Evolutionary conservation across 1,139 yeast genomes (phyloP).

Genomic region (Blastobotrys elegans): DNA sequence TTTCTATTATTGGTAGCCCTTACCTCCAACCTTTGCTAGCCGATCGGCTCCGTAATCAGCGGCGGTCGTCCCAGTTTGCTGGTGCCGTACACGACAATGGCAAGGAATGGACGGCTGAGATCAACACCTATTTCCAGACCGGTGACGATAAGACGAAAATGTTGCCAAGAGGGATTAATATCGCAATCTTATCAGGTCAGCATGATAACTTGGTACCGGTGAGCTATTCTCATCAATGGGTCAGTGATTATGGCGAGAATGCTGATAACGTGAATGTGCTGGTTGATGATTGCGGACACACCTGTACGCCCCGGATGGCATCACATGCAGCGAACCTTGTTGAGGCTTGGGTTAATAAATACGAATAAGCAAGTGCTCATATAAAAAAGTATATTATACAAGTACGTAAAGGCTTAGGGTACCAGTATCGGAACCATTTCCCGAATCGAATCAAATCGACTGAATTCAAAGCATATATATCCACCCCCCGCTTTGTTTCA

Average conservation of each 20-base stretch:
- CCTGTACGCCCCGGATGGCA: conserved; percentile 3
- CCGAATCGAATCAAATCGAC: no score
- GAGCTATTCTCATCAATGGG: conserved; percentile 1
- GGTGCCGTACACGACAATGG: background rate
- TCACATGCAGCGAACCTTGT: conserved; percentile 1
- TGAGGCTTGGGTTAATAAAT: background rate
- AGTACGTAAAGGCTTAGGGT: no score
- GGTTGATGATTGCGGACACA: conserved; percentile 10
- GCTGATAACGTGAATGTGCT: background rate
- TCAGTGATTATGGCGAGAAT: background rate
- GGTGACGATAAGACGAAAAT: background rate
- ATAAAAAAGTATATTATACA: no score
- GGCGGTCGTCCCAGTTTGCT: background rate
- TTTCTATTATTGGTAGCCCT: conserved; percentile 47
- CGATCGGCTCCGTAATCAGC: conserved; percentile 3
- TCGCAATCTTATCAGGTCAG: conserved; percentile 6
- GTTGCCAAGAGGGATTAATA: background rate
- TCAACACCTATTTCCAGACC: background rate
- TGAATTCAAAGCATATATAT: no score
- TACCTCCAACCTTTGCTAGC: conserved; percentile 27
- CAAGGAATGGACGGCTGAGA: background rate
- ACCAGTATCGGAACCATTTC: no score
- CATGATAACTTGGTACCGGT: conserved; percentile 8
- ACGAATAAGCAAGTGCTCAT: background rate
- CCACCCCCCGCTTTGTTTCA: background rate